A percentile compares a stretch with the other conserved stretches of the same genome.
These are phyloP conservation scores for Alternaria ventricosa DNA, from an alignment of 2,329 filamentous ascomycete species.

Conservation along the genomic window DNA sequence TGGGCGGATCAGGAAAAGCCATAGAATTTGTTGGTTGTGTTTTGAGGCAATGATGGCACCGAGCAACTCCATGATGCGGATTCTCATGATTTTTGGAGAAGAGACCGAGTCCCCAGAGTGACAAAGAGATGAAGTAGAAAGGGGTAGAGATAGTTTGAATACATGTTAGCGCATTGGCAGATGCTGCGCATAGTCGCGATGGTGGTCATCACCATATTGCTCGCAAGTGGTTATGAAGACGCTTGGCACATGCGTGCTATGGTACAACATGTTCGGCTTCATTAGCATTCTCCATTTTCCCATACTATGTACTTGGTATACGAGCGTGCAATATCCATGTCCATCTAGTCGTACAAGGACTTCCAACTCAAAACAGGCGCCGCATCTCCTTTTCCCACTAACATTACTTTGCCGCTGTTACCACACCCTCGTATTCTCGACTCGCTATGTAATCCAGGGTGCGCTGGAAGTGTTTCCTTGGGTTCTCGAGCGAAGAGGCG, in stretches of 20 bases:
- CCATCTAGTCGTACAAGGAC: conserved; percentile 16
- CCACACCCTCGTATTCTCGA: conserved; percentile 90
- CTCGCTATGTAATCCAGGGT: conserved; percentile 93
- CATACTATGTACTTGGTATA: conserved; percentile 18
- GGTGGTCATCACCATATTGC: background rate
- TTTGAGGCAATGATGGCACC: background rate
- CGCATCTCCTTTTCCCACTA: background rate
- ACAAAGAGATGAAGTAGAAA: background rate
- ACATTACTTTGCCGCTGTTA: conserved; percentile 66
- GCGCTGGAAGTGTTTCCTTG: conserved; percentile 90
- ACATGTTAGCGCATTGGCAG: background rate
- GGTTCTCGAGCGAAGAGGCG: conserved; percentile 82
- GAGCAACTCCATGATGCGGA: background rate
- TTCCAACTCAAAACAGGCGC: background rate
- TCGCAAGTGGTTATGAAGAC: background rate
- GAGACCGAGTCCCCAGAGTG: fast-evolving
- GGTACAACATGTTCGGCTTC: background rate
- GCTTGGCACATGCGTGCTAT: background rate
- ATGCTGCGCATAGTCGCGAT: background rate
- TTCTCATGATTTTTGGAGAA: background rate
- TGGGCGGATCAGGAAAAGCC: background rate
- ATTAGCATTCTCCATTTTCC: conserved; percentile 11
- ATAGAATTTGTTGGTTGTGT: fast-evolving
- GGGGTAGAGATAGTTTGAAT: background rate
- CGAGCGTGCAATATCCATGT: conserved; percentile 6